Conservation (phyloP, 2,329 filamentous ascomycete genomes). For the Cordyceps fumosorosea region DNA sequence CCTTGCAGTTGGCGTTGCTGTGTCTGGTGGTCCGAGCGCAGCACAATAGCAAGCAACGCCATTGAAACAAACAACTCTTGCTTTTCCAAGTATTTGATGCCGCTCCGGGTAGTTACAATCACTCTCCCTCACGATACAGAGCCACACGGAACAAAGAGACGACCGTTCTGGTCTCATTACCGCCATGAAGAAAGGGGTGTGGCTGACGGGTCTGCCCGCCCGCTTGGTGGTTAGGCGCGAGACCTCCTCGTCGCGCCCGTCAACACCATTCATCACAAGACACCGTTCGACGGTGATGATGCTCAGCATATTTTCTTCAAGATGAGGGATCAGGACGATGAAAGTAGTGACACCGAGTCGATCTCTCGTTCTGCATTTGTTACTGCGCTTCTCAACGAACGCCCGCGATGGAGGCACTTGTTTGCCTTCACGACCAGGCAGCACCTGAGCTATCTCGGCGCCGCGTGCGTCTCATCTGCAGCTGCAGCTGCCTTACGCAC, state of each 20-base stretch:
- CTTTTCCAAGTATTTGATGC: neutral
- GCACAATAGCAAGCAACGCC: constrained; percentile 11
- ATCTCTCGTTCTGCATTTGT: neutral
- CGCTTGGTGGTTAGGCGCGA: neutral
- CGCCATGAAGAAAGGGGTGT: neutral
- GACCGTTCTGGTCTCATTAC: neutral
- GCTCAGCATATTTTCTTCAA: neutral
- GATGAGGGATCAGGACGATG: neutral
- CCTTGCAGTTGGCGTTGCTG: neutral
- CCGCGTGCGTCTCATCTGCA: constrained; percentile 50
- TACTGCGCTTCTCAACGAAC: constrained; percentile 1
- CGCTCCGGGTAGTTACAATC: neutral
- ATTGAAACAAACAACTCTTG: constrained; percentile 7
- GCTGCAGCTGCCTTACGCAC: constrained; percentile 58
- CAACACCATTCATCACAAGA: neutral
- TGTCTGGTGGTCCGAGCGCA: neutral
- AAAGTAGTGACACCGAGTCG: neutral
- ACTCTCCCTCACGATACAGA: neutral
- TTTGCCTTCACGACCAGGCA: constrained; percentile 65
- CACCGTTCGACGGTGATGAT: neutral
- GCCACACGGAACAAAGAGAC: neutral
- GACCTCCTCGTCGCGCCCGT: neutral
- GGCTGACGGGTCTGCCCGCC: neutral
- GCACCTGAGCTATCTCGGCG: constrained; percentile 48
- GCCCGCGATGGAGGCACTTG: constrained; percentile 39